These are phyloP conservation scores for Syzygium aqueum DNA, from an alignment of 345 rosid species.

Conservation along the genomic window DNA sequence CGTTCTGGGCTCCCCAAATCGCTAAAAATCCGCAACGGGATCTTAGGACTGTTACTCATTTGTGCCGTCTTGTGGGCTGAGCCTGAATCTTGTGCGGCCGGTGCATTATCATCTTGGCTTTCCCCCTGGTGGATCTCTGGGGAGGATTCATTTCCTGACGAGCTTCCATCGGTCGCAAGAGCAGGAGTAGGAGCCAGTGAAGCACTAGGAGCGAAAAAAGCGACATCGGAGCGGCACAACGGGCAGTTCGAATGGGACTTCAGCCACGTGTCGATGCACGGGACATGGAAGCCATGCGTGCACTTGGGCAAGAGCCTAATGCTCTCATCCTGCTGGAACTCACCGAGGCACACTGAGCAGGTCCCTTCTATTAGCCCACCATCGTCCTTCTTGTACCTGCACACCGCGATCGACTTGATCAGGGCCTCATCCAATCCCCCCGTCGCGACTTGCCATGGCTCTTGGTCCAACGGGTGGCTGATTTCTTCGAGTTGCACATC, in stretches of 20 bases:
- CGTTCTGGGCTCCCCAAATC: background rate
- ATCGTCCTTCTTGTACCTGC: slow-evolving; percentile 46
- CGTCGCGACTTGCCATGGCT: slow-evolving; percentile 38
- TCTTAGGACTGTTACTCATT: slow-evolving; percentile 3
- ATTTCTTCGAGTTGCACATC: slow-evolving; percentile 23
- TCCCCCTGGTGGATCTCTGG: background rate
- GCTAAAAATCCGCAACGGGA: slow-evolving; percentile 8
- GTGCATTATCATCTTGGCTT: background rate
- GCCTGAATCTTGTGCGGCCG: background rate
- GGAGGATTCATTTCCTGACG: background rate
- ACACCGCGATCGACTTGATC: slow-evolving; percentile 55
- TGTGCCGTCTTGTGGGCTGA: background rate
- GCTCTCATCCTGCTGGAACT: slow-evolving; percentile 65
- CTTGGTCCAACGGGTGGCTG: slow-evolving; percentile 34
- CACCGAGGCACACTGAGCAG: slow-evolving; percentile 88
- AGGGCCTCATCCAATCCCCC: slow-evolving; percentile 69
- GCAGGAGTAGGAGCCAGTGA: slow-evolving; percentile 2
- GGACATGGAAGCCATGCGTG: slow-evolving; percentile 70
- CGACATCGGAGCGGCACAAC: slow-evolving; percentile 63
- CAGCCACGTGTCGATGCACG: slow-evolving; percentile 91
- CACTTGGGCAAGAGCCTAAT: slow-evolving; percentile 85
- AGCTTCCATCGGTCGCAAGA: background rate
- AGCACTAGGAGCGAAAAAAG: slow-evolving; percentile 20
- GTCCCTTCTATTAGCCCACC: slow-evolving; percentile 43
- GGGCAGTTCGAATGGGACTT: slow-evolving; percentile 85